A percentile compares a stretch with the other conserved stretches of the same genome.
These are phyloP conservation scores for Paramarasmius palmivorus DNA, from an alignment of 1,284 basidiomycete species.

Conservation along the genomic window DNA sequence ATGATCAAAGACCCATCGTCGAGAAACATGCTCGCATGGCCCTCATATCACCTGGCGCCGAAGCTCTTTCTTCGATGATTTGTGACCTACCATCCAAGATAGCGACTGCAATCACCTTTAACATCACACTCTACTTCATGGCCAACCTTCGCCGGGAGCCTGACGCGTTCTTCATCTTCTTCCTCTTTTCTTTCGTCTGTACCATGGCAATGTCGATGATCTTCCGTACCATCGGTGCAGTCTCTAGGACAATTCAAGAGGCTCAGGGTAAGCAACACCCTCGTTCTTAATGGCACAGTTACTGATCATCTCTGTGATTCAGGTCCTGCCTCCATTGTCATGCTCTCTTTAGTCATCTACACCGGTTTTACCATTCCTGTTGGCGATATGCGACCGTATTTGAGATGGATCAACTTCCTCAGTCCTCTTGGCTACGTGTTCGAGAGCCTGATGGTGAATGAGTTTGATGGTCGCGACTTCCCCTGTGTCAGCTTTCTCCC, in stretches of 20 bases:
- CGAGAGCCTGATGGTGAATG: conserved; percentile 45
- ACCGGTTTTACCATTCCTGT: conserved; percentile 16
- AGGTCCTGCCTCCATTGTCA: conserved; percentile 39
- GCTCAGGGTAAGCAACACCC: conserved; percentile 25
- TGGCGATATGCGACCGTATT: conserved; percentile 11
- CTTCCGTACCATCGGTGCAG: conserved; percentile 42
- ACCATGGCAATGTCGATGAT: conserved; percentile 43
- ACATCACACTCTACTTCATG: conserved; percentile 12
- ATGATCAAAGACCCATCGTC: conserved; percentile 46
- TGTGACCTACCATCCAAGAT: conserved; percentile 21
- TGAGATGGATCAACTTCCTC: conserved; percentile 45
- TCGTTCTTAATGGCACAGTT: no score
- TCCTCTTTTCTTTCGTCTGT: conserved; percentile 32
- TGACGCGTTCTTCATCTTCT: conserved; percentile 23
- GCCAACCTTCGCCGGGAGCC: conserved; percentile 16
- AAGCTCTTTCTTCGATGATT: conserved; percentile 23
- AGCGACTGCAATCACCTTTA: conserved; percentile 14
- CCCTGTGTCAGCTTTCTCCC: conserved; percentile 34
- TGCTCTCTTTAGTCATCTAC: conserved; percentile 43
- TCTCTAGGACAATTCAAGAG: conserved; percentile 34
- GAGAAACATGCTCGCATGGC: conserved; percentile 14
- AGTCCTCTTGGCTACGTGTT: conserved; percentile 41
- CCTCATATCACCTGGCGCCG: conserved; percentile 15
- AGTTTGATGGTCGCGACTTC: conserved; percentile 37
- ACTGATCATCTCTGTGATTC: no score